A percentile compares a stretch with the other conserved stretches of the same genome.
These are phyloP conservation scores for Silybum marianum DNA, from an alignment of 129 eudicot genomes.

Conservation along the genomic window DNA sequence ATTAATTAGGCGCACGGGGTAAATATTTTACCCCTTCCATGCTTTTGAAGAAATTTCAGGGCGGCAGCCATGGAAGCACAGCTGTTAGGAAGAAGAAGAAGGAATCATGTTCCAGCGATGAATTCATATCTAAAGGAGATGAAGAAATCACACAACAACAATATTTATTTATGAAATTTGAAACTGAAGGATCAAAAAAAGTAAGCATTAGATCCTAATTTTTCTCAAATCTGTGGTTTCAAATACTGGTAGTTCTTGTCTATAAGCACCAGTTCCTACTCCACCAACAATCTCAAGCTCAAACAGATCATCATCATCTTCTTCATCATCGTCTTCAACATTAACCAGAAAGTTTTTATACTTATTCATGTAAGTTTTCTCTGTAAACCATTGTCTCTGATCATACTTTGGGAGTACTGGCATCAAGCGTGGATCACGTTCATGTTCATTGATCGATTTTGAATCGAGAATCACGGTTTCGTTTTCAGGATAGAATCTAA, in stretches of 20 bases:
- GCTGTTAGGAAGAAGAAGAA: background rate
- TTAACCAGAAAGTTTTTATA: conserved; percentile 31
- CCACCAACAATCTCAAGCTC: conserved; percentile 68
- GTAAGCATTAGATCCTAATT: conserved; percentile 39
- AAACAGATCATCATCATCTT: conserved; percentile 83
- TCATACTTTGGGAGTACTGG: conserved; percentile 30
- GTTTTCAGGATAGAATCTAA: conserved; percentile 66
- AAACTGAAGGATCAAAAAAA: conserved; percentile 16
- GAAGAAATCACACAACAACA: conserved; percentile 12
- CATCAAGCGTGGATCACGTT: conserved; percentile 20
- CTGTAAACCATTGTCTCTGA: conserved; percentile 34
- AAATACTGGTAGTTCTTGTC: conserved; percentile 78
- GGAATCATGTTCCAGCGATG: background rate
- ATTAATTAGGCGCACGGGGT: conserved; percentile 16
- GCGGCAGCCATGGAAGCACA: background rate
- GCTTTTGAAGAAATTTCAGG: conserved; percentile 2
- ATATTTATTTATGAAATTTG: conserved; percentile 19
- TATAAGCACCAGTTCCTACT: conserved; percentile 38
- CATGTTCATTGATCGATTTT: conserved; percentile 21
- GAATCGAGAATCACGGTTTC: conserved; percentile 34
- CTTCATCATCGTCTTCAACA: conserved; percentile 44
- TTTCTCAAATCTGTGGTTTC: conserved; percentile 69
- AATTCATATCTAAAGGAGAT: background rate
- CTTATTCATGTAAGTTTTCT: conserved; percentile 28
- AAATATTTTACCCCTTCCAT: conserved; percentile 25